Percentiles rank a stretch among this genome's conserved stretches.
Evolutionary conservation across 768 basidiomycete species (phyloP).

Genomic region (Podaxis carcinomalis): DNA sequence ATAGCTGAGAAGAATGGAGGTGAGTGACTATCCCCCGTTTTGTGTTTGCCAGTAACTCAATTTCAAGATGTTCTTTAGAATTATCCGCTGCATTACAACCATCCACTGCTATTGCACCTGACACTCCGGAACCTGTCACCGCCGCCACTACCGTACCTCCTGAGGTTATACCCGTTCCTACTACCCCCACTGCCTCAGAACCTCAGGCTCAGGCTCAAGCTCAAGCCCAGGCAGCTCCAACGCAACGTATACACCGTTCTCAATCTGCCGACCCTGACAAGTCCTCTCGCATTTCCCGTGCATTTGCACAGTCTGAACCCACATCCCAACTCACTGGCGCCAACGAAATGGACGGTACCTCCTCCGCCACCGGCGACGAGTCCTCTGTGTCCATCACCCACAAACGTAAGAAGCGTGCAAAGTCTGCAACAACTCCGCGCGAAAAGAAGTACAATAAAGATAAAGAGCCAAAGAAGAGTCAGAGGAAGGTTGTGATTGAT

Average conservation of each 20-base stretch:
- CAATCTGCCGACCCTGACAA: slow-evolving; percentile 79
- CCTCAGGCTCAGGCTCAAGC: slow-evolving; percentile 12
- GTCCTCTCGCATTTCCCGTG: slow-evolving; percentile 52
- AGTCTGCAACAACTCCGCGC: slow-evolving; percentile 30
- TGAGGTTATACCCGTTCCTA: slow-evolving; percentile 13
- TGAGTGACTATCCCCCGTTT: slow-evolving; percentile 1
- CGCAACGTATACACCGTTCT: slow-evolving; percentile 60
- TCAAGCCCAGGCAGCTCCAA: slow-evolving; percentile 20
- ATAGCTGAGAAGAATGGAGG: slow-evolving; percentile 24
- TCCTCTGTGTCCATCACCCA: slow-evolving; percentile 59
- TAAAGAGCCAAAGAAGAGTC: slow-evolving; percentile 53
- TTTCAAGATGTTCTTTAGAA: too few relatives aligned
- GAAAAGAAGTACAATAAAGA: slow-evolving; percentile 9
- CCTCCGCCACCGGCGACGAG: slow-evolving; percentile 64
- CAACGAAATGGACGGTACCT: slow-evolving; percentile 32
- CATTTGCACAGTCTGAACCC: slow-evolving; percentile 49
- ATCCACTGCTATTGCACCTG: slow-evolving; percentile 13
- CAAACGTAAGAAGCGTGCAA: slow-evolving; percentile 20
- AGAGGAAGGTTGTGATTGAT: slow-evolving; percentile 73
- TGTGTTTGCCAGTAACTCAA: background rate
- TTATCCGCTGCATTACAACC: background rate
- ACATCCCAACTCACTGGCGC: background rate
- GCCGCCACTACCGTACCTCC: background rate
- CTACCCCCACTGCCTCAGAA: slow-evolving; percentile 1
- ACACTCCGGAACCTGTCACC: background rate